Base-by-base conservation (phyloP, 108 stramenopile genomes). In the Pseudonitzschia multistriata region DNA sequence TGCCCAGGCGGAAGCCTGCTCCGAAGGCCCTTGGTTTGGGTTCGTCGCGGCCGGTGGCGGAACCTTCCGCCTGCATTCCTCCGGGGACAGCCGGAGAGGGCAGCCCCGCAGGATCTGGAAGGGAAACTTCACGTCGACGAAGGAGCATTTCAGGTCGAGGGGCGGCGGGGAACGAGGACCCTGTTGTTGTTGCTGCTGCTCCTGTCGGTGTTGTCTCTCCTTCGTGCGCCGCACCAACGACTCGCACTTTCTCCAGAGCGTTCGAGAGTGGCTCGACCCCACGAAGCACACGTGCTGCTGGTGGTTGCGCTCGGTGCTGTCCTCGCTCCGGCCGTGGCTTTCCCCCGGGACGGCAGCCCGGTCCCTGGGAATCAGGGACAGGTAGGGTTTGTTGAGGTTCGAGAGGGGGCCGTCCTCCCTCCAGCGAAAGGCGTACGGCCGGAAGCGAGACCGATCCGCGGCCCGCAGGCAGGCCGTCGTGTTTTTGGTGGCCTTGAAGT, bases 201-300 rank as follows among this genome's bases (percentile, higher is more conserved):
- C 3, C 5, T 53, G 13, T 27, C 5, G 21, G 25, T 53, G 52
- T 37, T 5, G 6, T 8, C 8, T 37, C 37, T 37, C 8, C 37
- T 8, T 5, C 6, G 37, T 37, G 13, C 52, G 52, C 17, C n/a
- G 10, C 25, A 53, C 8, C 52, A 53, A 19, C 8, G 17, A 8
- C 0, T 53, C 8, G 52, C 52, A 53, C 25, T 53, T 53, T 7
- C 7, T 53, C 0, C 8, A 8, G 25, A 53, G 52, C n/a, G 17
- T 19, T 8, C 52, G 7, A 11, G 52, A 53, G n/a, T 53, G 52
- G n/a, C 52, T 53, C 52, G 25, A 11, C 21, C 52, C 52, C 13
- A 53, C 52, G n/a, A 53, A 53, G 52, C 52, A 53, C 13, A 53
- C 52, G 52, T 53, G 52, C 7, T 25, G 52, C 52, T 27, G 52